Evolutionary conservation across 2,329 filamentous ascomycete genomes (phyloP).

Genomic region (Clonostachys solani): DNA sequence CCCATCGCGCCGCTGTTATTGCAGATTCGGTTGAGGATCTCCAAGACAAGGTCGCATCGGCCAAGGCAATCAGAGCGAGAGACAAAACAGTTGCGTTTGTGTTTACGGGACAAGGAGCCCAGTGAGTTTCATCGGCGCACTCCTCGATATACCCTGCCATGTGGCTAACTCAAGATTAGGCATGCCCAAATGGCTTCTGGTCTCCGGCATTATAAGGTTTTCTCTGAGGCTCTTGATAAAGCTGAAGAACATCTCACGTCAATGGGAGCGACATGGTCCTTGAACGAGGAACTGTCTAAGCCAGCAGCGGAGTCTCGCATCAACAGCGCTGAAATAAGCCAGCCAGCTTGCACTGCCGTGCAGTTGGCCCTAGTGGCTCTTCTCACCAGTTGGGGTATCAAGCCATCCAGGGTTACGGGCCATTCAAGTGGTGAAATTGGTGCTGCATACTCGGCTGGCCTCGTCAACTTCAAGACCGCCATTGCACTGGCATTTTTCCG

Average conservation of each 20-base stretch:
- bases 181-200: constrained; percentile 9
- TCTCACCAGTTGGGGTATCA: constrained; percentile 19
- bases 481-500: constrained; percentile 32
- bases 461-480: constrained; percentile 24
- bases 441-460: constrained; percentile 27
- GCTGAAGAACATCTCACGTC: background rate
- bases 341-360: constrained; percentile 11
- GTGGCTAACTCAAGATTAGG: constrained; percentile 1
- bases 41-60: background rate
- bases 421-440: constrained; percentile 34
- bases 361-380: constrained; percentile 24
- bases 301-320: constrained; percentile 23
- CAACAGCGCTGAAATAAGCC: constrained; percentile 24
- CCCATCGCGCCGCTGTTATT: constrained; percentile 7
- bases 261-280: constrained; percentile 1
- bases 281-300: constrained; percentile 6
- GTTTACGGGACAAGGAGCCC: constrained; percentile 16
- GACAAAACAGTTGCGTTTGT: constrained; percentile 7
- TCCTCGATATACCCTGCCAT: background rate
- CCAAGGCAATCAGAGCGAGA: constrained; percentile 4
- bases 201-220: constrained; percentile 5
- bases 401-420: constrained; percentile 22
- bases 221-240: background rate
- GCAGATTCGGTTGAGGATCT: constrained; percentile 35
- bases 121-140: constrained; percentile 5